A percentile compares a stretch with the other conserved stretches of the same genome.
These are phyloP conservation scores for Cystobasidium pallidum DNA, from an alignment of 1,284 basidiomycete species.

Conservation along the genomic window DNA sequence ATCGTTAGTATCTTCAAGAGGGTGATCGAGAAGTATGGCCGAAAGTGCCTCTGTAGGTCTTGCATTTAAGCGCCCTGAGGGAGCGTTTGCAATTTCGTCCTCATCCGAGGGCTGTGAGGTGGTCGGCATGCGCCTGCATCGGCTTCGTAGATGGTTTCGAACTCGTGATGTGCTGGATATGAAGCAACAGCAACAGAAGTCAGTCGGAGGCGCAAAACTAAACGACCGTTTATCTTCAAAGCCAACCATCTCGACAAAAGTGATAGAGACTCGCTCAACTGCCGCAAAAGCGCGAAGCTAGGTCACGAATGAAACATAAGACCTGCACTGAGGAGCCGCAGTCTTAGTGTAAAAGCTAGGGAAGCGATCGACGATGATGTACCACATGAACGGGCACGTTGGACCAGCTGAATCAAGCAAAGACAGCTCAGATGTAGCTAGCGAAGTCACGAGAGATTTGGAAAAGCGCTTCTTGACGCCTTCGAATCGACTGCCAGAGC, in stretches of 20 bases:
- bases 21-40: neutral
- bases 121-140: constrained; percentile 10
- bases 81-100: neutral
- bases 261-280: too few species aligned
- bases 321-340: neutral
- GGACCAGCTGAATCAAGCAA: neutral
- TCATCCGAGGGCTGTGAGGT: constrained; percentile 1
- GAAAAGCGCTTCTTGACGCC: constrained; percentile 42
- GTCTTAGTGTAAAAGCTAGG: neutral
- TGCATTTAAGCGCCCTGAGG: neutral
- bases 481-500: constrained; percentile 23
- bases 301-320: neutral
- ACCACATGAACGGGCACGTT: constrained; percentile 10
- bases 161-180: neutral
- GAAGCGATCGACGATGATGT: constrained; percentile 16
- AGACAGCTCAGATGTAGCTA: neutral
- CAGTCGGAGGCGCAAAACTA: neutral
- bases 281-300: neutral
- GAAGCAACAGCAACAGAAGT: neutral
- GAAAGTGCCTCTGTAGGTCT: neutral
- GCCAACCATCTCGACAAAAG: neutral
- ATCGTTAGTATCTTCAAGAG: neutral
- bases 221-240: neutral
- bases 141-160: neutral
- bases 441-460: constrained; percentile 26